Base-by-base conservation (phyloP, 2,329 filamentous ascomycete genomes). In the Talaromyces sp. region DNA sequence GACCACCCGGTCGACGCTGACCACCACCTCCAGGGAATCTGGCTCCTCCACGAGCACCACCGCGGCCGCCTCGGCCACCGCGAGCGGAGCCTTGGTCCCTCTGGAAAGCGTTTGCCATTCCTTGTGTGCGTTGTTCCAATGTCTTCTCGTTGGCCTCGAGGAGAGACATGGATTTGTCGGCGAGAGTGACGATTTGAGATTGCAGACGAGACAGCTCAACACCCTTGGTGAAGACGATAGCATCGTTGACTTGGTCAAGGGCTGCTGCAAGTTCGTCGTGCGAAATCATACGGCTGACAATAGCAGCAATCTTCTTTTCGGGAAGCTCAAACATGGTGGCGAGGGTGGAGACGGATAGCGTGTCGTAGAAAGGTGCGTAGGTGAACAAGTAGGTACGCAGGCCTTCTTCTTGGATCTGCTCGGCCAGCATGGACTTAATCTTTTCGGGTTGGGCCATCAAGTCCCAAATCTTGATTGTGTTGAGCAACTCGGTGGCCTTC, bases 391-490 rank as follows among this genome's bases (percentile, higher is more conserved):
- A 99, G 58, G 94, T 99, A 69, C 94, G 88, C 58, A 99, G 87
- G 69, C 95, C 94, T 81, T 99, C 94, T 77, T 99, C 94, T 77
- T 99, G 95, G 73, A 97, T 96, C 82, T 99, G 94, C 75, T 91
- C 92, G 59, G 92, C 91, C 63, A 99, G 90, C 94, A 99, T 97
- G 58, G 84, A 78, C 87, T 97, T 97, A 83, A 97, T 96, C 75
- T 92, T 90, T 60, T 93, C 91, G 26, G 90, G 85, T 76, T 94
- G 88, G 61, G 92, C 90, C 86, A 99, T 95, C 67, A 99, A 85
- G 59, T 99, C 94, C 94, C 94, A 99, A 75, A 99, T 99, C 86
- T 97, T 99, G 81, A 99, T 99, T 72, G 88, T 91, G 81, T 94
- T 92, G 77, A 99, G 92, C 77, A 96, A 94, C 64, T 89, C 85